phyloP scores from a whole-genome alignment of 2,329 filamentous ascomycete species.

The Neopestalotiopsis rosae region DNA sequence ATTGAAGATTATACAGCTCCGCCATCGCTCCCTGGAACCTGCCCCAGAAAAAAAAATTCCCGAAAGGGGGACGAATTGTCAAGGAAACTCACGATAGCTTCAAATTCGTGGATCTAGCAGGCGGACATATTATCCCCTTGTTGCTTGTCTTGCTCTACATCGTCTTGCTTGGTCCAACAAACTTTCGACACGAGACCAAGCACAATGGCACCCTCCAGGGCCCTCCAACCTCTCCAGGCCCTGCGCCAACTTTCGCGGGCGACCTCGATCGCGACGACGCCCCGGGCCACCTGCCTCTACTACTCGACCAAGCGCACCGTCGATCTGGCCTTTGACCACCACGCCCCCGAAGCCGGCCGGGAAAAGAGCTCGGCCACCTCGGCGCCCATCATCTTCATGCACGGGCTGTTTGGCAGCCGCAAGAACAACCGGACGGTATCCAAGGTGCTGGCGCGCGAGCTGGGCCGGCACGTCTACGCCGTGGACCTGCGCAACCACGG shows the following conservation, averaged over 20 bases:
- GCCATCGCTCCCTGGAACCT: neutral
- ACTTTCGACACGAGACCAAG: neutral
- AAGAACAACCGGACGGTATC: conserved; percentile 87
- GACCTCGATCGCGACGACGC: neutral
- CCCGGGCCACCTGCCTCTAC: neutral
- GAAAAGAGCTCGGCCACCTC: conserved; percentile 41
- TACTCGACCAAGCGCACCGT: conserved; percentile 26
- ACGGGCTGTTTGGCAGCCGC: conserved; percentile 93
- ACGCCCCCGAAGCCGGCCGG: conserved; percentile 57
- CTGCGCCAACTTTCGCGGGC: neutral
- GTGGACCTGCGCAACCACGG: conserved; percentile 95
- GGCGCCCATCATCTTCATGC: conserved; percentile 81
- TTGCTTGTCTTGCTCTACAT: neutral
- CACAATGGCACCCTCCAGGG: neutral
- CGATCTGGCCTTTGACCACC: conserved; percentile 68
- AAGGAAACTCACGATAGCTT: conserved; percentile 8
- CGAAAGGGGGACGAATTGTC: neutral
- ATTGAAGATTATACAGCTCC: neutral
- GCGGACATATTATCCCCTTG: neutral
- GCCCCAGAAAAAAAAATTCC: conserved; percentile 2
- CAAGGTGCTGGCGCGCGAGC: conserved; percentile 74
- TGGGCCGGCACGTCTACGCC: conserved; percentile 81
- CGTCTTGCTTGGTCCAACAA: neutral
- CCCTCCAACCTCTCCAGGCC: neutral
- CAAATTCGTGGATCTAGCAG: neutral